Percentiles rank a stretch among this genome's conserved stretches.
phyloP scores from a whole-genome alignment of 164 flowering plant genomes.

The Aristolochia fimbriata region DNA sequence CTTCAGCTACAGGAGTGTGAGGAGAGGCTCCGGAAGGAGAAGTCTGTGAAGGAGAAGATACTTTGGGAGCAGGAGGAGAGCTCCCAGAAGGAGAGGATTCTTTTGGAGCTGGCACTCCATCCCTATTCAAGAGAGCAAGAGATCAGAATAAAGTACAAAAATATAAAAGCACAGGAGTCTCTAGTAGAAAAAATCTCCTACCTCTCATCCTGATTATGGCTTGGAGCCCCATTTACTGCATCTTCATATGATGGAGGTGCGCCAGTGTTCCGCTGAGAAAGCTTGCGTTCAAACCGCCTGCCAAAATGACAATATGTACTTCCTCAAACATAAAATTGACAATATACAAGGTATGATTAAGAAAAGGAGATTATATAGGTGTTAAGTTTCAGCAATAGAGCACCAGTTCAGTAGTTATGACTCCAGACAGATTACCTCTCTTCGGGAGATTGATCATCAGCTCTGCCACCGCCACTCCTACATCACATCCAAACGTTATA shows the following conservation, averaged over 20 bases:
- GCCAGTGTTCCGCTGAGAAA: slow-evolving; percentile 66
- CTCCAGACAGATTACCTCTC: slow-evolving; percentile 44
- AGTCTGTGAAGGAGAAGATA: slow-evolving; percentile 37
- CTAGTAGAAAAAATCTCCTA: slow-evolving; percentile 12
- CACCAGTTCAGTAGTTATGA: neutral
- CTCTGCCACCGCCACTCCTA: slow-evolving; percentile 58
- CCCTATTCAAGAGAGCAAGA: too few relatives aligned
- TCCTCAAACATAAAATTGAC: too few relatives aligned
- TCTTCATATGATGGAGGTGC: slow-evolving; percentile 96
- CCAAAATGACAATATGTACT: slow-evolving; percentile 2
- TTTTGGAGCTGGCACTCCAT: slow-evolving; percentile 28
- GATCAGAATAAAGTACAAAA: too few relatives aligned
- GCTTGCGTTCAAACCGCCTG: slow-evolving; percentile 49
- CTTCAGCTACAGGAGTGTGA: slow-evolving; percentile 15
- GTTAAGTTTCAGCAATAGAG: too few relatives aligned
- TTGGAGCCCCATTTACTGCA: slow-evolving; percentile 44
- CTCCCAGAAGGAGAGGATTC: slow-evolving; percentile 38
- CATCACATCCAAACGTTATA: slow-evolving; percentile 17
- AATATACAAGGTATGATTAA: neutral
- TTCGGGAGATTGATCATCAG: slow-evolving; percentile 68
- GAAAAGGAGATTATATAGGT: neutral
- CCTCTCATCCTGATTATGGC: slow-evolving; percentile 65
- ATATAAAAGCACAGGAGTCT: neutral
- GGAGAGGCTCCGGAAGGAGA: slow-evolving; percentile 21
- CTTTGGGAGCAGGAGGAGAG: slow-evolving; percentile 29